Evolutionary conservation across 148 eudicot genomes (phyloP).

Genomic region (Selenicereus undatus): DNA sequence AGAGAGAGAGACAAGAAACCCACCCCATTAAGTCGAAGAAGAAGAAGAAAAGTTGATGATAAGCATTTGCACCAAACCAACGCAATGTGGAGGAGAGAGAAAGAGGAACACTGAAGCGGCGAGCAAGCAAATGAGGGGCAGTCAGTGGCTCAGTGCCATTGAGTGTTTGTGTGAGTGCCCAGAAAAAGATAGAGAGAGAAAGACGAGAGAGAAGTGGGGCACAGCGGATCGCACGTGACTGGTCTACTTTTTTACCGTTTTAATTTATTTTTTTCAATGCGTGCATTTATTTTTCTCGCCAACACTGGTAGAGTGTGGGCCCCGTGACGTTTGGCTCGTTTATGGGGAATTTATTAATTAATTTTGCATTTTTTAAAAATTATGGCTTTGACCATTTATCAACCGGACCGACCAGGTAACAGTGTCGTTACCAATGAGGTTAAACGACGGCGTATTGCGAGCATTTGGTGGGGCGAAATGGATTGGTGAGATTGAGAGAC

Average conservation of each 20-base stretch:
- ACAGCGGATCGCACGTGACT: conserved; percentile 42
- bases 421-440: background rate
- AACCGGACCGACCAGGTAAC: background rate
- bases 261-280: background rate
- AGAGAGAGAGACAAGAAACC: background rate
- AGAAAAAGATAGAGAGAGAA: background rate
- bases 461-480: background rate
- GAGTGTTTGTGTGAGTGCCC: conserved; percentile 2
- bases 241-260: conserved; percentile 12
- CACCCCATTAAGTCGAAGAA: background rate
- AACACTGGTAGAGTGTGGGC: conserved; percentile 11
- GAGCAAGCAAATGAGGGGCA: background rate
- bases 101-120: background rate
- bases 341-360: background rate
- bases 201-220: conserved; percentile 4
- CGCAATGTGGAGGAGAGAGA: background rate
- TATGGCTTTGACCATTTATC: background rate
- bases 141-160: background rate
- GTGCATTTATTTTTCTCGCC: conserved; percentile 12
- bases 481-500: background rate
- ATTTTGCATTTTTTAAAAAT: background rate
- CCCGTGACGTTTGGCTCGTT: conserved; percentile 12
- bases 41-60: background rate
- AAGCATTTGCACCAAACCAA: background rate
- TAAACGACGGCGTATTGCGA: background rate